Base-by-base conservation (phyloP, 371 early-diverging fungal genomes). In the Syncephalis fuscata region DNA sequence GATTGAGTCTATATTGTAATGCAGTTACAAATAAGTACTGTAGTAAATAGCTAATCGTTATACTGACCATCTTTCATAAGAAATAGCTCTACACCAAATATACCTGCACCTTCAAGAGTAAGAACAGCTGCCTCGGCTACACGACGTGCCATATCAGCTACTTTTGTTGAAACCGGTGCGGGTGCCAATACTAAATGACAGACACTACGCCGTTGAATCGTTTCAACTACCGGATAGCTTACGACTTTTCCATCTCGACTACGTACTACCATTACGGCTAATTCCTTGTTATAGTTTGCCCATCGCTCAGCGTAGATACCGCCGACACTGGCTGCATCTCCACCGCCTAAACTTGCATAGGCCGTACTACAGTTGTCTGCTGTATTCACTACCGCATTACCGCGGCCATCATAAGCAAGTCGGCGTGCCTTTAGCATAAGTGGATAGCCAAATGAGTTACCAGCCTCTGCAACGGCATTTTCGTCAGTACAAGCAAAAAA, bases 61-160 rank as follows among this genome's bases (percentile, higher is more conserved):
- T 1, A 50, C 61, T 46, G 59, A 58, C 89, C 94, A 57, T 84
- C 70, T n/a, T 67, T 57, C 65, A 90, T 71, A 52, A 86, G 65
- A 59, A 96, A 96, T 88, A 94, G 80, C 61, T 96, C 97, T 2
- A 96, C 92, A 23, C 93, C 97, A 67, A 86, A 96, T 39, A 94
- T 74, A 39, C 97, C 97, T 2, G 83, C 84, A 39, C 89, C 88
- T 26, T 82, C 74, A 36, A 92, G 75, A 2, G 71, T 63, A 37
- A 69, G 57, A 46, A 94, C 76, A n/a, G 91, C 86, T 36, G 76
- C 61, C n/a, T 84, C 83, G 8, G 95, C 92, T 46, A 93, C 78
- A 43, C 58, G 51, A 55, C 78, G 71, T 16, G 93, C 92, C 16
- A 65, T 63, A 39, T 68, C 58, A 38, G 70, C 66, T 1, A 88